Evolutionary conservation across 2,329 filamentous ascomycete genomes (phyloP), one percentile per base, ranked within the genome.

Genomic region (Aspergillus oerlinghausenensis): DNA sequence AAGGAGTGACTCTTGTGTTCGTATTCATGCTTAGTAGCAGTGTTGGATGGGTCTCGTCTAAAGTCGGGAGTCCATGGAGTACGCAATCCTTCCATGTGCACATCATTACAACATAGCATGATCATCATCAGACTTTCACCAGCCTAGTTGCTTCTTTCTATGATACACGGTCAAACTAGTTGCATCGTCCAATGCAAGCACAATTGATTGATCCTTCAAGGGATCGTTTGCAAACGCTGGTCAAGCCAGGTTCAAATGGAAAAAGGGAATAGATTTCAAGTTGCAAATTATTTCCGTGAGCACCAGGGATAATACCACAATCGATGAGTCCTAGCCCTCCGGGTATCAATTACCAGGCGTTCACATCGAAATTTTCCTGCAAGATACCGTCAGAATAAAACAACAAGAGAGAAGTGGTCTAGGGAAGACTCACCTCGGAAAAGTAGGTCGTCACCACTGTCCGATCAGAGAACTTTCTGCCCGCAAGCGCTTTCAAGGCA

Each of bases 361-460:
- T 85, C 56, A 95, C 89, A 68, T 97, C 93, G 67, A 97, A 97
- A 71, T 96, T 96, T 76, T 97, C 93, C 86, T 92, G 60, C 35
- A 49, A 58, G 29, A 47, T 8, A 47, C 23, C 14, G 55, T 59
- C 57, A 63, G 55, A 66, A 80, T 68, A 35, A 11, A 35, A 42
- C 10, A 9, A 6, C 43, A 14, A 5, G n/a, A n/a, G n/a, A n/a
- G 19, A 29, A 17, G 43, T n/a, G 21, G 45, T 55, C 51, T 45
- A 38, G 5, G 40, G 40, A 52, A 35, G 45, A 60, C 79, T 74
- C 79, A 90, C 89, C 84, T 97, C 95, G 23, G 92, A 89, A 74
- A 97, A 99, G 77, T 94, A 97, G 3, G 94, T 97, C 2, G 90
- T 92, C 11, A 99, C 92, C 28, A 99, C 95, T 3, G 94, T 99